Evolutionary conservation across 192 early-diverging fungal genomes (phyloP).

Genomic region (Coemansia sp.): DNA sequence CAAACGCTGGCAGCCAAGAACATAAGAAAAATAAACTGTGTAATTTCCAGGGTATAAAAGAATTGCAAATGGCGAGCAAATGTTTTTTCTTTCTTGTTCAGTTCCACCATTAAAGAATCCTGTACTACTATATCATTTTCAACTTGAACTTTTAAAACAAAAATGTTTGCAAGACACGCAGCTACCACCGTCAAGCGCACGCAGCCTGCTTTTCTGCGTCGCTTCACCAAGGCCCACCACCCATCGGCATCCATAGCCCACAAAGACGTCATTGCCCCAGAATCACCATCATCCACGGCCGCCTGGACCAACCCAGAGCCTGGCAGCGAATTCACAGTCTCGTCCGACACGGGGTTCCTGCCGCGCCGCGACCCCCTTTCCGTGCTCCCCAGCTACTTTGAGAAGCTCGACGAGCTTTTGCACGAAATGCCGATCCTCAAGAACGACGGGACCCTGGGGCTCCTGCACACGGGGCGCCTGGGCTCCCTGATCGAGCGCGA

Average conservation of each 20-base stretch:
- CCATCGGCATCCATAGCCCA: neutral
- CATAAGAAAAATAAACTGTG: neutral
- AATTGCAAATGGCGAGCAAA: neutral
- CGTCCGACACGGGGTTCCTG: constrained; percentile 55
- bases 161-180: constrained; percentile 8
- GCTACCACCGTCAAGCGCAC: neutral
- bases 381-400: constrained; percentile 68
- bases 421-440: constrained; percentile 75
- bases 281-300: neutral
- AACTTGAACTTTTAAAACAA: neutral
- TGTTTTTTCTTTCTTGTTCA: neutral
- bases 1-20: neutral
- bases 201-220: neutral
- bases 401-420: constrained; percentile 65
- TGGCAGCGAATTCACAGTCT: constrained; percentile 49
- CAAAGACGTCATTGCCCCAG: neutral
- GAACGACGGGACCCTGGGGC: constrained; percentile 66
- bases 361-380: constrained; percentile 67
- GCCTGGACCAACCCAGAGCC: constrained; percentile 31
- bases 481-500: constrained; percentile 72
- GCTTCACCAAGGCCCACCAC: constrained; percentile 14
- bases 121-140: neutral
- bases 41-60: neutral
- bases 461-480: constrained; percentile 76
- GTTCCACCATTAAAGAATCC: too few species aligned